phyloP scores from a whole-genome alignment of 2,329 filamentous ascomycete species.

The Aaosphaeria pasadenensis region DNA sequence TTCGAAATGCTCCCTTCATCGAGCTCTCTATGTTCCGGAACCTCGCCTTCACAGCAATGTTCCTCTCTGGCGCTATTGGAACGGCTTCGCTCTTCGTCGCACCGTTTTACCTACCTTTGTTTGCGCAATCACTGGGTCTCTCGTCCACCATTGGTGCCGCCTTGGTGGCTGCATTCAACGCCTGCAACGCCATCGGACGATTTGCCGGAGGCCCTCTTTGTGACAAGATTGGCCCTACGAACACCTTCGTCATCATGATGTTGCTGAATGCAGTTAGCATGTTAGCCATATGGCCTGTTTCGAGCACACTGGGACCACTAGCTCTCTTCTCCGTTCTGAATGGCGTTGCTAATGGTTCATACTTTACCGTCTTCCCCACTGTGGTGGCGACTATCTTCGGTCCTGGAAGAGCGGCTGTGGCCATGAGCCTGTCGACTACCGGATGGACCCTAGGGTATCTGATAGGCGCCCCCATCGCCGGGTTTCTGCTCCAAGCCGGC shows the following conservation, averaged over 20 bases:
- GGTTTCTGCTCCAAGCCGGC: conserved; percentile 21
- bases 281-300: conserved; percentile 29
- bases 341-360: conserved; percentile 26
- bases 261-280: conserved; percentile 22
- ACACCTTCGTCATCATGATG: conserved; percentile 26
- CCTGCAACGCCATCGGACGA: conserved; percentile 24
- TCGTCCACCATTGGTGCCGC: conserved; percentile 21
- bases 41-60: conserved; percentile 17
- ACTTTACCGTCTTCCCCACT: conserved; percentile 26
- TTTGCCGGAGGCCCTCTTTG: conserved; percentile 24
- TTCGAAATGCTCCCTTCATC: conserved; percentile 18
- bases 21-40: conserved; percentile 22
- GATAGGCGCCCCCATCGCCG: conserved; percentile 25
- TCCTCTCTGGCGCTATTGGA: conserved; percentile 20
- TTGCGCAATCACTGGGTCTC: conserved; percentile 22
- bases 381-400: conserved; percentile 26
- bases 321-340: conserved; percentile 25
- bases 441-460: conserved; percentile 25
- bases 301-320: conserved; percentile 20
- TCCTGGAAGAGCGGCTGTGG: conserved; percentile 21
- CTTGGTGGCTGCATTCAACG: conserved; percentile 24
- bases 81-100: conserved; percentile 28
- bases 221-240: conserved; percentile 29
- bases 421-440: conserved; percentile 24
- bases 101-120: conserved; percentile 26